These are phyloP conservation scores for Paralagenidium karlingii DNA, from an alignment of 352 stramenopile species.

Conservation along the genomic window DNA sequence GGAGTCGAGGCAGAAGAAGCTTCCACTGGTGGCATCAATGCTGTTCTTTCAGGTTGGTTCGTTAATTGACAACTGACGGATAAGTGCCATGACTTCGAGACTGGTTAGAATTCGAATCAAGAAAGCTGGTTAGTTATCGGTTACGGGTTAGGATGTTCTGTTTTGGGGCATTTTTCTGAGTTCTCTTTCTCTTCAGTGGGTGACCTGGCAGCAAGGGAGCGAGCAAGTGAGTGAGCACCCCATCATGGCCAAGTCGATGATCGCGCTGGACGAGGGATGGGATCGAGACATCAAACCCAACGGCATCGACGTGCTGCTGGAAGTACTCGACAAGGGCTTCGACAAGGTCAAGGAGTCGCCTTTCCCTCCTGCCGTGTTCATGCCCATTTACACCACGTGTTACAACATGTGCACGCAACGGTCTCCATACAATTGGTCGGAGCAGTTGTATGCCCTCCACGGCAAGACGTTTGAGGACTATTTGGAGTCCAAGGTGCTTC, in stretches of 20 bases:
- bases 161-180: too few species aligned
- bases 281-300: slow-evolving; percentile 83
- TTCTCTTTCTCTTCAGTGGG: too few species aligned
- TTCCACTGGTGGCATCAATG: too few species aligned
- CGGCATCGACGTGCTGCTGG: slow-evolving; percentile 77
- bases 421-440: slow-evolving; percentile 98
- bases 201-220: too few species aligned
- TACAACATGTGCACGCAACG: slow-evolving; percentile 99
- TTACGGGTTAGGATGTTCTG: too few species aligned
- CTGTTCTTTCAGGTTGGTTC: too few species aligned
- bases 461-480: slow-evolving; percentile 85
- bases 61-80: too few species aligned
- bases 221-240: neutral
- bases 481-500: slow-evolving; percentile 84
- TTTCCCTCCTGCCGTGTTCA: slow-evolving; percentile 77
- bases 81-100: too few species aligned
- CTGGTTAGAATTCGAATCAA: too few species aligned
- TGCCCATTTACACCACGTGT: slow-evolving; percentile 86
- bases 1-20: too few species aligned
- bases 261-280: slow-evolving; percentile 77
- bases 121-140: too few species aligned
- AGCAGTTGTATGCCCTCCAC: slow-evolving; percentile 97
- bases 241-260: slow-evolving; percentile 73
- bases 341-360: slow-evolving; percentile 70
- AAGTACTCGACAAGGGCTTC: slow-evolving; percentile 78